Evolutionary conservation across 2,329 filamentous ascomycete genomes (phyloP).

Genomic region (Macroventuria anomochaeta): DNA sequence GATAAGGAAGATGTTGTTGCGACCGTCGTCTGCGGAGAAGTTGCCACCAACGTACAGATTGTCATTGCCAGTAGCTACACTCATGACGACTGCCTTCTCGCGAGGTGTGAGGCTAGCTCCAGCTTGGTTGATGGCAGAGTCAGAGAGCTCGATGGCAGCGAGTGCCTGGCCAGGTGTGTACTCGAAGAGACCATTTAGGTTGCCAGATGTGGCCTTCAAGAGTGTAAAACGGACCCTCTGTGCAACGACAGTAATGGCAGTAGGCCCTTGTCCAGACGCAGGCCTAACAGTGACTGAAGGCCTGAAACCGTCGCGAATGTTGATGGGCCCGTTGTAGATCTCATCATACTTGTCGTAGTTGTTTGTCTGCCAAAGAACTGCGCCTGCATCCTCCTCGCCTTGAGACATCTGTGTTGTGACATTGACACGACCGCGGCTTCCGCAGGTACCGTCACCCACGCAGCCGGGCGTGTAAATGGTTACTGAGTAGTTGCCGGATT

Average conservation of each 20-base stretch:
- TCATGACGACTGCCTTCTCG: constrained; percentile 70
- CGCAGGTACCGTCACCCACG: constrained; percentile 77
- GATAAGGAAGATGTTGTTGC: constrained; percentile 80
- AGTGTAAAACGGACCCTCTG: constrained; percentile 82
- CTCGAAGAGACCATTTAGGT: constrained; percentile 89
- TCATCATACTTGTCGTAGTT: constrained; percentile 96
- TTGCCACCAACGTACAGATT: constrained; percentile 78
- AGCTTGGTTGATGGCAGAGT: constrained; percentile 77
- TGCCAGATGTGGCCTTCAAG: constrained; percentile 75
- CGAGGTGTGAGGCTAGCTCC: constrained; percentile 68
- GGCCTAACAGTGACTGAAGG: constrained; percentile 81
- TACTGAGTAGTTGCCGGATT: constrained; percentile 90
- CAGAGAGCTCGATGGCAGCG: constrained; percentile 68
- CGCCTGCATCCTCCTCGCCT: constrained; percentile 56
- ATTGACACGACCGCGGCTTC: constrained; percentile 78
- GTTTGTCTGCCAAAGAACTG: constrained; percentile 85
- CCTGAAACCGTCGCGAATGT: constrained; percentile 77
- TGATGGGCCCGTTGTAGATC: constrained; percentile 84
- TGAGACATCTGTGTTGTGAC: constrained; percentile 75
- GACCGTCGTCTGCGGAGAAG: constrained; percentile 68
- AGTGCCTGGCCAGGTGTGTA: constrained; percentile 73
- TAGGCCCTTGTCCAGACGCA: constrained; percentile 64
- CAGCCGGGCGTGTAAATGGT: constrained; percentile 94
- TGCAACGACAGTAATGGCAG: constrained; percentile 77
- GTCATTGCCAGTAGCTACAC: constrained; percentile 69